A percentile compares a stretch with the other conserved stretches of the same genome.
These are phyloP conservation scores for Boehmeria nivea DNA, from an alignment of 306 rosid genomes.

Conservation along the genomic window DNA sequence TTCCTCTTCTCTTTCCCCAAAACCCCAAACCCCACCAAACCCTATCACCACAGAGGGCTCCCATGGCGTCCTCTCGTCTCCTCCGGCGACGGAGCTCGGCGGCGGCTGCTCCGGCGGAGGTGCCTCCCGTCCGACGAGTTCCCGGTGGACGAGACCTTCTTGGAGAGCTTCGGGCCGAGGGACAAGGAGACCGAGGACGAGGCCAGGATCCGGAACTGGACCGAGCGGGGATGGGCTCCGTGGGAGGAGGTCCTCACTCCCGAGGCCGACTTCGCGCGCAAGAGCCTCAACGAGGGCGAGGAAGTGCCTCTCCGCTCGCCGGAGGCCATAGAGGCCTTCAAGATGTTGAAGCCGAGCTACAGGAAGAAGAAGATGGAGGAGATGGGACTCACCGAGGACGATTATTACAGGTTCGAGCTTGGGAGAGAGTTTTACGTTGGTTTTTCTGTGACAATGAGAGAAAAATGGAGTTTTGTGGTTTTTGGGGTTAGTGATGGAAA, in stretches of 20 bases:
- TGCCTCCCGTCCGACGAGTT: slow-evolving; percentile 80
- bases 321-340: slow-evolving; percentile 90
- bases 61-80: slow-evolving; percentile 33
- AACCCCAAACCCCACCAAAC: slow-evolving; percentile 48
- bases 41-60: slow-evolving; percentile 21
- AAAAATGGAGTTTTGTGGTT: no score
- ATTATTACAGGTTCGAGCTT: slow-evolving; percentile 23
- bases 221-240: slow-evolving; percentile 95
- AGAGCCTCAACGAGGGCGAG: slow-evolving; percentile 85
- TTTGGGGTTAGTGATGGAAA: no score
- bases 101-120: slow-evolving; percentile 19
- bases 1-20: slow-evolving; percentile 59
- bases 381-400: slow-evolving; percentile 85
- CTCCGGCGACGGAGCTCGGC: background rate
- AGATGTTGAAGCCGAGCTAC: slow-evolving; percentile 67
- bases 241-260: slow-evolving; percentile 94
- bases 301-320: slow-evolving; percentile 80
- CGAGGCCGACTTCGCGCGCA: slow-evolving; percentile 80
- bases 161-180: slow-evolving; percentile 45
- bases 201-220: slow-evolving; percentile 80
- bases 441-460: no score
- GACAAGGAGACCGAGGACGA: slow-evolving; percentile 83
- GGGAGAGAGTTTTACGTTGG: no score
- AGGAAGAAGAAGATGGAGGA: slow-evolving; percentile 68
- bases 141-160: slow-evolving; percentile 83